phyloP scores from a whole-genome alignment of 306 rosid species.

The Abrus precatorius region DNA sequence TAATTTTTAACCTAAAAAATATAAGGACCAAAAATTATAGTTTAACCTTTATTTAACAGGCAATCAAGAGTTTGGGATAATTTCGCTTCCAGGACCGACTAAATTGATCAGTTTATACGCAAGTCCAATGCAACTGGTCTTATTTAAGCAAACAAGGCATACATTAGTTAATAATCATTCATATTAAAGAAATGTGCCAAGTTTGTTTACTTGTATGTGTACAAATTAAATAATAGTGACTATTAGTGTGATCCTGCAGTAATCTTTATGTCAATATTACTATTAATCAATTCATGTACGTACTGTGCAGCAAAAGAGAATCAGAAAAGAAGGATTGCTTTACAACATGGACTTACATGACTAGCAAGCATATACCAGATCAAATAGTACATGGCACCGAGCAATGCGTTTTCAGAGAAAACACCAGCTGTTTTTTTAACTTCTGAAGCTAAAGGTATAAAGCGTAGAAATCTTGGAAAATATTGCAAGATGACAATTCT shows the following conservation, averaged over 20 bases:
- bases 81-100: no score
- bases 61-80: no score
- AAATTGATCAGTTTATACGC: no score
- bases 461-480: constrained; percentile 78
- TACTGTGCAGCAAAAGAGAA: constrained; percentile 3
- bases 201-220: no score
- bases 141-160: no score
- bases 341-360: constrained; percentile 66
- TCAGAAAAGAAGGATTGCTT: constrained; percentile 24
- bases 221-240: not conserved
- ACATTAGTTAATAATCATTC: no score
- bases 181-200: no score
- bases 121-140: no score
- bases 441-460: constrained; percentile 80
- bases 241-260: constrained; percentile 5
- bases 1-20: not conserved
- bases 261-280: no score
- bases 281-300: not conserved
- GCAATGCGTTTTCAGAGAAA: constrained; percentile 85
- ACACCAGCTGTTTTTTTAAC: constrained; percentile 90
- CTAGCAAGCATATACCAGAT: constrained; percentile 87
- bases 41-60: no score
- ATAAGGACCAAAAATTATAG: not conserved
- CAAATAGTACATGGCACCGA: constrained; percentile 88
- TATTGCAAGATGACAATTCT: constrained; percentile 72